Evolutionary conservation across 768 basidiomycete species (phyloP), one percentile per base, ranked within the genome.

Genomic region (Neoboletus magnificus): DNA sequence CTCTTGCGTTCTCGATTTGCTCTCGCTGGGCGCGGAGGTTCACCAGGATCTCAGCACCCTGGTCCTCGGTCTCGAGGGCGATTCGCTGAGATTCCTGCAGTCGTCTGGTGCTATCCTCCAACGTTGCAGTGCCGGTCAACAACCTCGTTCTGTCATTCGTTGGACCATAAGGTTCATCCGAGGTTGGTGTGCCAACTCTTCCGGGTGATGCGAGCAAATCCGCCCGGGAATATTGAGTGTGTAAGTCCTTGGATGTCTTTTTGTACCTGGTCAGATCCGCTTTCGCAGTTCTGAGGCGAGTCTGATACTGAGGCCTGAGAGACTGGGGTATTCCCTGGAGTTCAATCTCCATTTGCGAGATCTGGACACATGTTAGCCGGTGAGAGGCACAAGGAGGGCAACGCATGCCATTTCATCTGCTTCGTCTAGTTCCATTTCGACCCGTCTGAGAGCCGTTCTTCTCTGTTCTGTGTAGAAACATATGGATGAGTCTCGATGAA

Each of bases 341-440:
- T 76, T 99, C 97, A 55, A 99, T 89, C 76, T 98, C 96, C 96
- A 99, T 97, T 82, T 99, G 97, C 45, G 93, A 93, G 61, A 98
- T 82, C 96, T 98, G 62, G 4, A 48, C 20, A 48, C 33, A 32
- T 43, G 57, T 59, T 23, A 50, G 40, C 40, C 13, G 47, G 50
- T 23, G 39, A 49, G 56, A 37, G 33, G 23, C 12, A 39, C 16
- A 29, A 33, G 15, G 30, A 54, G 23, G 13, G 32, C 16, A 18
- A 35, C 10, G 66, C 83, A 46, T 65, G 89, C 95, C 83, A 98
- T 93, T 78, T 98, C 97, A 62, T 97, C 95, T 0, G 95, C 96
- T 72, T 99, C 97, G 69, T 99, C 97, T 5, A 99, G 76, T 69
- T 98, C 96, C 83, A 94, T 92, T 68, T 95, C 91, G 23, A 91